A percentile compares a stretch with the other conserved stretches of the same genome.
phyloP scores from a whole-genome alignment of 108 stramenopile species.

The Phaeodactylum tricornutum region DNA sequence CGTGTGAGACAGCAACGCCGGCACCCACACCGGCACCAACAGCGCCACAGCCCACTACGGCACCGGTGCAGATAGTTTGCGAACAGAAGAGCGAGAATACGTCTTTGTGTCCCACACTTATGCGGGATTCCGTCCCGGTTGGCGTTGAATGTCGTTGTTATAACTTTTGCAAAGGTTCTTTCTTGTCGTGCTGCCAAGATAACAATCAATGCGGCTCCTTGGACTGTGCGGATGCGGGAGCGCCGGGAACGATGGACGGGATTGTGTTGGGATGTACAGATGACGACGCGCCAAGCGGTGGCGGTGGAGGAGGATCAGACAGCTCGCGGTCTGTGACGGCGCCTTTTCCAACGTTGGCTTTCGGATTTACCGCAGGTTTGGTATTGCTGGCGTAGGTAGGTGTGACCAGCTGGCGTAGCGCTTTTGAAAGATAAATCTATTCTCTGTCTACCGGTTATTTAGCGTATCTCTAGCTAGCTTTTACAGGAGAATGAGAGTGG shows the following conservation, averaged over 20 bases:
- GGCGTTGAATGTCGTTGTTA: constrained; percentile 1
- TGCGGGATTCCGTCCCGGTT: too few species aligned
- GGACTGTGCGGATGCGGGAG: neutral
- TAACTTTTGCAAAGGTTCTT: constrained; percentile 2
- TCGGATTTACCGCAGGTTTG: neutral
- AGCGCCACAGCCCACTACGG: too few species aligned
- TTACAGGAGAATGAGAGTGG: neutral
- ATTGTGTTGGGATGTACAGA: neutral
- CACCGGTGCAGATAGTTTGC: too few species aligned
- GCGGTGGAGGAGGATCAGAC: neutral
- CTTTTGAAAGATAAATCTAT: neutral
- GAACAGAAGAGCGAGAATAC: too few species aligned
- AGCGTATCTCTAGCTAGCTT: too few species aligned
- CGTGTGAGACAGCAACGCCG: too few species aligned
- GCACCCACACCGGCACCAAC: too few species aligned
- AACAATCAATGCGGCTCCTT: neutral
- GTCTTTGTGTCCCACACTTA: too few species aligned
- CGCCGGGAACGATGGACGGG: neutral
- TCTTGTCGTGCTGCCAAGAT: neutral
- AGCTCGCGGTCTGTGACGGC: neutral
- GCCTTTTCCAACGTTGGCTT: neutral
- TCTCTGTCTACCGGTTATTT: neutral
- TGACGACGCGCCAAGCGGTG: neutral
- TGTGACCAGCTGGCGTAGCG: neutral
- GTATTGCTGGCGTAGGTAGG: neutral